Percentiles rank a stretch among this genome's conserved stretches.
These are phyloP conservation scores for Cryphonectria naterciae DNA, from an alignment of 2,329 filamentous ascomycete species.

Conservation along the genomic window DNA sequence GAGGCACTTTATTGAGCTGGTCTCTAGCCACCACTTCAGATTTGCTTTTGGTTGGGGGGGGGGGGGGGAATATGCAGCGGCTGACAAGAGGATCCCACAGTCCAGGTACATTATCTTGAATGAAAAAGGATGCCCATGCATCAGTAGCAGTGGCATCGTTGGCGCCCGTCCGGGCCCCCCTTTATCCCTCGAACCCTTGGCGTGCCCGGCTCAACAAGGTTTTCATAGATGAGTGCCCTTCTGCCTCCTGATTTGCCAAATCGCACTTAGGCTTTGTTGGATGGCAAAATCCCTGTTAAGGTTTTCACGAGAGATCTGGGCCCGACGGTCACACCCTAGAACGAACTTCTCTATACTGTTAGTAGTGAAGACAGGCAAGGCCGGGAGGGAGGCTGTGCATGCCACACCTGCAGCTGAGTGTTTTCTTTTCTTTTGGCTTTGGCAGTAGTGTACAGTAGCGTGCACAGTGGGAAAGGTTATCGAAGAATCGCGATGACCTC, in stretches of 20 bases:
- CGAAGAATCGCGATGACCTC: slow-evolving; percentile 4
- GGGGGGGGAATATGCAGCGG: background rate
- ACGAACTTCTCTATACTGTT: background rate
- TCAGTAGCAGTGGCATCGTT: background rate
- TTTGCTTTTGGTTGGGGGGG: background rate
- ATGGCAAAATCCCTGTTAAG: background rate
- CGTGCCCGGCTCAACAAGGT: background rate
- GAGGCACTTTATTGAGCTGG: background rate
- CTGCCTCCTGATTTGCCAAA: slow-evolving; percentile 7
- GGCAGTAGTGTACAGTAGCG: background rate
- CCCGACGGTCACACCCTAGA: background rate
- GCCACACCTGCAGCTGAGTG: background rate
- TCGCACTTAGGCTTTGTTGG: background rate
- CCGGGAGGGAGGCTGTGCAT: background rate
- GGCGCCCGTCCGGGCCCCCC: background rate
- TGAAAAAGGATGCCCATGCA: background rate
- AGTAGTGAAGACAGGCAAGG: background rate
- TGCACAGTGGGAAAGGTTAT: background rate
- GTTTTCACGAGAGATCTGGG: slow-evolving; percentile 11
- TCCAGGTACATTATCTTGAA: background rate
- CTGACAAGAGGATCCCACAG: background rate
- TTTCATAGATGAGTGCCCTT: background rate
- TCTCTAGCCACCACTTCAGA: background rate
- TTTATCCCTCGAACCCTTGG: background rate
- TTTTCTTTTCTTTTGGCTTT: background rate